A percentile compares a stretch with the other conserved stretches of the same genome.
Evolutionary conservation across 441 rosid genomes (phyloP).

Genomic region (Geranium incanum): DNA sequence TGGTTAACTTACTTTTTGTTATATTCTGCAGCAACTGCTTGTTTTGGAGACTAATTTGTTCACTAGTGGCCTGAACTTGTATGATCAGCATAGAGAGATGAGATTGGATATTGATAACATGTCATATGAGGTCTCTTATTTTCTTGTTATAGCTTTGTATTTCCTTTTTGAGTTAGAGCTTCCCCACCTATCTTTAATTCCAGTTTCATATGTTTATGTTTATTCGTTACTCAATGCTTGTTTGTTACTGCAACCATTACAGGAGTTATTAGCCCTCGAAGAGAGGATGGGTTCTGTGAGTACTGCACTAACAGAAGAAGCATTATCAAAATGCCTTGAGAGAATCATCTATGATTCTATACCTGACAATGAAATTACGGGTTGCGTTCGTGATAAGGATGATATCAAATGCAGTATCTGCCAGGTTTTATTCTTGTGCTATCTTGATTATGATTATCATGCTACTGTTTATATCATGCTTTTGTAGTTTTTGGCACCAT

Average conservation of each 20-base stretch:
- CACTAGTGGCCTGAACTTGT: conserved; percentile 54
- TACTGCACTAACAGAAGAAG: conserved; percentile 84
- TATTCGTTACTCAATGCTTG: no score
- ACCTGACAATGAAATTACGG: conserved; percentile 23
- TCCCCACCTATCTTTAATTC: no score
- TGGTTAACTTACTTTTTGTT: conserved; percentile 3
- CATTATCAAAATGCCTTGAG: conserved; percentile 54
- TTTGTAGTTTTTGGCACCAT: no score
- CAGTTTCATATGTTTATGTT: no score
- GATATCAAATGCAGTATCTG: conserved; percentile 82
- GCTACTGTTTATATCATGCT: no score
- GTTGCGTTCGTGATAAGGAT: conserved; percentile 19
- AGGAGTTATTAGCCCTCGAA: conserved; percentile 91
- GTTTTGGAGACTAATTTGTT: conserved; percentile 67
- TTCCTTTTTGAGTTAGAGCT: no score
- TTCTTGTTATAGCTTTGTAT: no score
- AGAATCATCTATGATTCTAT: conserved; percentile 38
- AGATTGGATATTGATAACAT: conserved; percentile 91
- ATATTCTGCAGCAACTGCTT: conserved; percentile 61
- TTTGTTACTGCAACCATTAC: conserved; percentile 11
- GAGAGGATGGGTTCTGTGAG: conserved; percentile 92
- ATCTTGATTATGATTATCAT: no score
- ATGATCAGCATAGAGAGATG: conserved; percentile 92
- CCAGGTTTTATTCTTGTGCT: conserved; percentile 35
- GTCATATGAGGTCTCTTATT: conserved; percentile 75